These are phyloP conservation scores for Pseudoscleropodium purum DNA, from an alignment of 225 moss, liverwort and hornwort genomes.

Conservation along the genomic window DNA sequence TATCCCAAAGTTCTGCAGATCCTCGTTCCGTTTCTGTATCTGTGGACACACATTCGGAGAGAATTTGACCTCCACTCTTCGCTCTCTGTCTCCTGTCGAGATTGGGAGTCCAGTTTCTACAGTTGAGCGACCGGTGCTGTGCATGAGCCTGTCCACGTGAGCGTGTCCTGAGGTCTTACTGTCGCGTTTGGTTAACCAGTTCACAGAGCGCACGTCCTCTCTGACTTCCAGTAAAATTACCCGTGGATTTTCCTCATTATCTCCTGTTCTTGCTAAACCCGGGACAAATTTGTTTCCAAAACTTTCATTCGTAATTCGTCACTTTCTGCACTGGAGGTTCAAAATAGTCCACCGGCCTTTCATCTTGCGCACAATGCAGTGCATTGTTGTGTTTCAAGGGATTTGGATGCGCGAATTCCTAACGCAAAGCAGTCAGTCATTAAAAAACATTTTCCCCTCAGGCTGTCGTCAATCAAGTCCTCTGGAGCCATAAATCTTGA, in stretches of 20 bases:
- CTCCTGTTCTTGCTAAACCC: not conserved
- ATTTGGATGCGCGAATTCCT: not conserved
- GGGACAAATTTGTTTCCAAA: not conserved
- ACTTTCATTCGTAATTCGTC: not conserved
- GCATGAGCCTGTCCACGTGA: slow-evolving; percentile 30
- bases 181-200: not conserved
- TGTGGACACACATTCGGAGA: not conserved
- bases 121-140: not conserved
- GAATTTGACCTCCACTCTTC: not conserved
- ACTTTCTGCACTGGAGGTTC: not conserved
- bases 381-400: not conserved
- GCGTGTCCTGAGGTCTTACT: not conserved
- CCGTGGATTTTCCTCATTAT: not conserved
- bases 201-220: not conserved
- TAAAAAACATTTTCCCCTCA: not conserved
- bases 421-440: not conserved
- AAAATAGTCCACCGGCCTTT: not conserved
- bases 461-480: not conserved
- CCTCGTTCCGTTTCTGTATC: not conserved
- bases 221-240: not conserved
- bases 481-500: not conserved
- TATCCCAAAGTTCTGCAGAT: not conserved
- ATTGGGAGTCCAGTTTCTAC: not conserved
- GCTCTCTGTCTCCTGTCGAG: not conserved
- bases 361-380: not conserved